These are phyloP conservation scores for Plectosphaerella plurivora DNA, from an alignment of 2,329 filamentous ascomycete genomes.

Conservation along the genomic window DNA sequence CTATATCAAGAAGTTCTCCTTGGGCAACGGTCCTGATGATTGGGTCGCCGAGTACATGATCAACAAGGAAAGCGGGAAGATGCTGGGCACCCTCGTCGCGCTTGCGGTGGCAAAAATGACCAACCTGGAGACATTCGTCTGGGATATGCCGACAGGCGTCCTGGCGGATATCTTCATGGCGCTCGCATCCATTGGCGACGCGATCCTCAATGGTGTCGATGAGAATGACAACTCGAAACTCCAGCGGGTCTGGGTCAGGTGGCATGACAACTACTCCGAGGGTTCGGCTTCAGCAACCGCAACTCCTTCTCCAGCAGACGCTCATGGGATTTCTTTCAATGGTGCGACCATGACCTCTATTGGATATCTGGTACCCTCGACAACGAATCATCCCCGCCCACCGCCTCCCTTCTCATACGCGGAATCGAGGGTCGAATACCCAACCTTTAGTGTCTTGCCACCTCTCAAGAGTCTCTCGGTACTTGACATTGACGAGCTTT, in stretches of 20 bases:
- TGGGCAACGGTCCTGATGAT: constrained; percentile 74
- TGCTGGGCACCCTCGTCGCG: constrained; percentile 80
- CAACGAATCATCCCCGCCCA: constrained; percentile 21
- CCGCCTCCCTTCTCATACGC: constrained; percentile 40
- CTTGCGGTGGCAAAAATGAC: constrained; percentile 77
- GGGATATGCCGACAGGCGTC: constrained; percentile 87
- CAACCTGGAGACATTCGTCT: constrained; percentile 76
- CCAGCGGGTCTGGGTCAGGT: constrained; percentile 73
- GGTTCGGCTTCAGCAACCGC: constrained; percentile 24
- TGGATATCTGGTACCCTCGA: constrained; percentile 29
- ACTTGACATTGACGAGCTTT: constrained; percentile 76
- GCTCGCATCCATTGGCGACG: constrained; percentile 64
- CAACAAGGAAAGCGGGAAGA: constrained; percentile 78
- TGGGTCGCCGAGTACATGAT: constrained; percentile 82
- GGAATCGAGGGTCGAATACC: constrained; percentile 65
- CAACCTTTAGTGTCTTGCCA: constrained; percentile 74
- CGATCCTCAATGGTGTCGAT: constrained; percentile 42
- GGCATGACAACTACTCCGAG: constrained; percentile 65
- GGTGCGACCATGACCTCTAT: constrained; percentile 36
- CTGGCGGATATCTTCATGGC: constrained; percentile 78
- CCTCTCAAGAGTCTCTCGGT: constrained; percentile 71
- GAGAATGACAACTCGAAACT: constrained; percentile 56
- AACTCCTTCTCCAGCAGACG: constrained; percentile 6
- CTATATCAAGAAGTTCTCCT: constrained; percentile 75
- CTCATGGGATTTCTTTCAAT: constrained; percentile 19